Evolutionary conservation across 768 basidiomycete genomes (phyloP).

Genomic region (Pleurotus djamor): DNA sequence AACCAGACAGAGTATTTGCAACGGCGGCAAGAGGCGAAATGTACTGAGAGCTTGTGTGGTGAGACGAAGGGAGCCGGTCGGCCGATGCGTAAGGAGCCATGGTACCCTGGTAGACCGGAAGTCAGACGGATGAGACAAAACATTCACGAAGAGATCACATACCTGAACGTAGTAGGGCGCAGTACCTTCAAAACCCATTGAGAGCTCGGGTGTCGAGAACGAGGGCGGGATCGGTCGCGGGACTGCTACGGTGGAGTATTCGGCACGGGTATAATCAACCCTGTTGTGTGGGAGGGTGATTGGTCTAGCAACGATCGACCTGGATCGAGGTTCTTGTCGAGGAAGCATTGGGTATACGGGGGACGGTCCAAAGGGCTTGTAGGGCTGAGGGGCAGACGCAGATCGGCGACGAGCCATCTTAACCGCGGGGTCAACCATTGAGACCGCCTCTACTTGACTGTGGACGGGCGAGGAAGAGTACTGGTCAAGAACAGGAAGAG

Average conservation of each 20-base stretch:
- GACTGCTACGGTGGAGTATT: neutral
- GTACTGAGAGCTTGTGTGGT: neutral
- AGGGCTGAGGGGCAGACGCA: slow-evolving; percentile 27
- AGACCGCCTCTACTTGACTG: slow-evolving; percentile 6
- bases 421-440: slow-evolving; percentile 14
- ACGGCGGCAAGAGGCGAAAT: slow-evolving; percentile 1
- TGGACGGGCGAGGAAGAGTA: neutral
- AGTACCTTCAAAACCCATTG: neutral
- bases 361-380: neutral
- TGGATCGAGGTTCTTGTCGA: slow-evolving; percentile 1
- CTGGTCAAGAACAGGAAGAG: slow-evolving; percentile 3
- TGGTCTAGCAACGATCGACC: slow-evolving; percentile 8
- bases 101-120: no score
- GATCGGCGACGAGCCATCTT: slow-evolving; percentile 25
- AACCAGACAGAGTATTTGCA: slow-evolving; percentile 3
- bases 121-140: neutral
- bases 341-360: neutral
- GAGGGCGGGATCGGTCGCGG: slow-evolving; percentile 4
- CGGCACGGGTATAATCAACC: neutral
- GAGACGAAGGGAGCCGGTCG: neutral
- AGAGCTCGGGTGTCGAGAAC: neutral
- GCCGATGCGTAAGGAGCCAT: neutral
- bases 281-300: neutral
- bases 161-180: neutral
- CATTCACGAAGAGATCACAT: neutral